These are phyloP conservation scores for Pistacia atlantica DNA, from an alignment of 345 rosid species.

Conservation along the genomic window DNA sequence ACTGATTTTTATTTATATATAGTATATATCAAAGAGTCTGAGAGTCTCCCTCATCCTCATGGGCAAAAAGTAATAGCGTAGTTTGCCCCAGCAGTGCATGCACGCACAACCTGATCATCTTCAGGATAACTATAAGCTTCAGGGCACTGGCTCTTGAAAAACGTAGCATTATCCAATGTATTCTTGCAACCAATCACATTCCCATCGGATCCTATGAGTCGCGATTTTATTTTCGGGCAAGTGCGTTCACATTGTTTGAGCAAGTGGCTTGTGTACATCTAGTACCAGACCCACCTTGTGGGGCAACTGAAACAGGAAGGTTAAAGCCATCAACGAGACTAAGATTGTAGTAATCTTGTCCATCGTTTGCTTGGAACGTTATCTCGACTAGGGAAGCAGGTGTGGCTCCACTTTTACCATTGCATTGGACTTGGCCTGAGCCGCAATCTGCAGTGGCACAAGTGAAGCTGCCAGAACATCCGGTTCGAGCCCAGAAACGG, in stretches of 20 bases:
- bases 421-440: slow-evolving; percentile 34
- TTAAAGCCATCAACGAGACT: slow-evolving; percentile 53
- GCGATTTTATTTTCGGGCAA: slow-evolving; percentile 27
- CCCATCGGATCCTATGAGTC: slow-evolving; percentile 26
- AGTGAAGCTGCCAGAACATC: slow-evolving; percentile 32
- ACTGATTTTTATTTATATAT: too few relatives aligned
- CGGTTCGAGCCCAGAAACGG: slow-evolving; percentile 41
- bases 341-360: slow-evolving; percentile 37
- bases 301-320: slow-evolving; percentile 34
- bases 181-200: slow-evolving; percentile 39
- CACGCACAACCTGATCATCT: not conserved
- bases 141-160: too few relatives aligned
- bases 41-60: not conserved
- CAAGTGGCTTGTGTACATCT: slow-evolving; percentile 29
- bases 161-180: slow-evolving; percentile 13
- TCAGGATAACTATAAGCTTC: too few relatives aligned
- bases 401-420: slow-evolving; percentile 33
- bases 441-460: slow-evolving; percentile 42
- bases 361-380: slow-evolving; percentile 12
- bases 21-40: too few relatives aligned
- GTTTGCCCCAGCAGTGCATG: slow-evolving; percentile 25
- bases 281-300: slow-evolving; percentile 29
- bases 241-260: slow-evolving; percentile 23
- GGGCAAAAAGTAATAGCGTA: slow-evolving; percentile 36
- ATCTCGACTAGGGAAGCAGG: slow-evolving; percentile 38